Evolutionary conservation across 2,329 filamentous ascomycete genomes (phyloP).

Genomic region (Teratosphaeria gauchensis): DNA sequence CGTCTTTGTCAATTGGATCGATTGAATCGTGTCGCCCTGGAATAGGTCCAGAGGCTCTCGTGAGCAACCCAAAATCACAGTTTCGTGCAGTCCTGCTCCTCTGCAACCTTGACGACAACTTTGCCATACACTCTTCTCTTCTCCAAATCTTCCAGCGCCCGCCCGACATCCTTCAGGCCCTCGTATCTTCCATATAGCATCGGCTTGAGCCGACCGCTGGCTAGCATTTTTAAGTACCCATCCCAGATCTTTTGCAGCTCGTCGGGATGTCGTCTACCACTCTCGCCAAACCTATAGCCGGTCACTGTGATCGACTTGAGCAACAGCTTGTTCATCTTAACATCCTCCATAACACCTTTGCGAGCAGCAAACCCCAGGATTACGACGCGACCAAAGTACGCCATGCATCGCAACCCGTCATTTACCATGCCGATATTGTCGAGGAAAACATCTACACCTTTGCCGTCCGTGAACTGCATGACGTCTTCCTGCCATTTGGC

Average conservation of each 20-base stretch:
- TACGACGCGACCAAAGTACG: conserved; percentile 45
- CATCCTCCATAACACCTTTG: conserved; percentile 43
- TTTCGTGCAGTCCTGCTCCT: conserved; percentile 14
- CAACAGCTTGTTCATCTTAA: conserved; percentile 46
- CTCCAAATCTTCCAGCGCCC: conserved; percentile 43
- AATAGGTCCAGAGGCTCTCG: background rate
- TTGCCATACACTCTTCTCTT: conserved; percentile 46
- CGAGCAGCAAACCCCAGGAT: conserved; percentile 51
- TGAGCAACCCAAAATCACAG: conserved; percentile 10
- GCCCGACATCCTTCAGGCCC: conserved; percentile 41
- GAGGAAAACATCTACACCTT: conserved; percentile 49
- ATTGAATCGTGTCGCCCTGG: background rate
- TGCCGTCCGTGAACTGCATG: conserved; percentile 35
- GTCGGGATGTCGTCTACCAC: conserved; percentile 39
- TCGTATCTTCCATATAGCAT: conserved; percentile 42
- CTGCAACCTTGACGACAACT: conserved; percentile 40
- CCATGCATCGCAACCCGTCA: conserved; percentile 45
- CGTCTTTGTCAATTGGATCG: background rate
- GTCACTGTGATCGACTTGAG: conserved; percentile 45
- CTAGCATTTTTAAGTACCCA: conserved; percentile 41
- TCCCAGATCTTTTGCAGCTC: conserved; percentile 43
- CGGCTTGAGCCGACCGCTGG: conserved; percentile 40
- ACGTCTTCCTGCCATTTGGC: conserved; percentile 44
- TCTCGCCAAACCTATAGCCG: conserved; percentile 51
- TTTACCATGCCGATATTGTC: conserved; percentile 50